Conservation (phyloP, 495 filamentous ascomycete genomes). For the Penicillium parvum region DNA sequence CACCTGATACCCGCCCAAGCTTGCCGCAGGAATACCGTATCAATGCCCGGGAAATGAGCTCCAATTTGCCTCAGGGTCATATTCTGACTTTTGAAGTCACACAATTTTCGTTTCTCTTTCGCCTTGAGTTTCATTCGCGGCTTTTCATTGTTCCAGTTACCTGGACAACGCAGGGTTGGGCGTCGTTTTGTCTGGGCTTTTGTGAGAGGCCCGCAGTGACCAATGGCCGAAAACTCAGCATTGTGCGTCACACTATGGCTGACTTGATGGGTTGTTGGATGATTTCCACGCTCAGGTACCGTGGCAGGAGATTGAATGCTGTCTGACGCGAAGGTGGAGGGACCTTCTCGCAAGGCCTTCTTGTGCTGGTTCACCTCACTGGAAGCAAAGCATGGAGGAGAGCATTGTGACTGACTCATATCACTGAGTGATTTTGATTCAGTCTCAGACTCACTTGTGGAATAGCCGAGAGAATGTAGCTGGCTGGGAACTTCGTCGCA, state of each 20-base stretch:
- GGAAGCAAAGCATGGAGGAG: neutral
- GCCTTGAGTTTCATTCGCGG: slow-evolving; percentile 3
- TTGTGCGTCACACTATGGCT: neutral
- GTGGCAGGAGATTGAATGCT: neutral
- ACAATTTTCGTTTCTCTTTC: slow-evolving; percentile 7
- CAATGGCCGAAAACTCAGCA: neutral
- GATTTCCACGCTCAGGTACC: neutral
- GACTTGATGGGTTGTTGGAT: neutral
- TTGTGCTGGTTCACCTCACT: neutral
- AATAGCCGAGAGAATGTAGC: neutral
- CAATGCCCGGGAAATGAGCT: neutral
- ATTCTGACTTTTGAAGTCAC: slow-evolving; percentile 10
- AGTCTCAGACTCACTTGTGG: neutral
- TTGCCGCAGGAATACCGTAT: neutral
- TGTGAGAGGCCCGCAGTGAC: slow-evolving; percentile 1
- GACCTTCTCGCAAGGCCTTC: neutral
- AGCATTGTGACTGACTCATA: neutral
- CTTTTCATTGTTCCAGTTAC: neutral
- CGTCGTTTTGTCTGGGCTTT: slow-evolving; percentile 8
- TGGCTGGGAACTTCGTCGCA: slow-evolving; percentile 1
- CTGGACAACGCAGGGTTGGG: neutral
- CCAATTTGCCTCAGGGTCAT: neutral
- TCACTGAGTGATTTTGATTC: slow-evolving; percentile 1
- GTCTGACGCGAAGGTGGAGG: neutral
- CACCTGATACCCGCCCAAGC: neutral